A percentile compares a stretch with the other conserved stretches of the same genome.
These are phyloP conservation scores for Diaporthe vaccinii DNA, from an alignment of 2,329 filamentous ascomycete species.

Conservation along the genomic window DNA sequence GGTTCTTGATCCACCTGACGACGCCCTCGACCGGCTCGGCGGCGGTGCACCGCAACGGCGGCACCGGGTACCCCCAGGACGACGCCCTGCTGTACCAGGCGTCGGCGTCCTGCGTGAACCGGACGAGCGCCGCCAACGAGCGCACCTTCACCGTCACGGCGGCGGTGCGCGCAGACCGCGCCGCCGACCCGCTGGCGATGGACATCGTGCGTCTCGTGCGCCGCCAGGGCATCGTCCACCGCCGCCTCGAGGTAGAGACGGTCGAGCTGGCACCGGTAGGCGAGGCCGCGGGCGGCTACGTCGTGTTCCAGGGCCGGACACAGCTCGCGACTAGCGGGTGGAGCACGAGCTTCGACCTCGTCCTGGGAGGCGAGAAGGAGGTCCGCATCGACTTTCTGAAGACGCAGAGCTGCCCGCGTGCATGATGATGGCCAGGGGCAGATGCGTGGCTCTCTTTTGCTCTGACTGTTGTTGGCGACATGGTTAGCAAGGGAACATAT, in stretches of 20 bases:
- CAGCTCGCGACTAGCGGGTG: conserved; percentile 11
- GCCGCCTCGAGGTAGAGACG: neutral
- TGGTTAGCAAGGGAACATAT: neutral
- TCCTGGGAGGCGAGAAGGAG: conserved; percentile 8
- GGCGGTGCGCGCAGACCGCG: conserved; percentile 6
- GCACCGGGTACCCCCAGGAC: neutral
- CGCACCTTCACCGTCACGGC: conserved; percentile 17
- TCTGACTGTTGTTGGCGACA: neutral
- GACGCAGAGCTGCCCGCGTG: conserved; percentile 12
- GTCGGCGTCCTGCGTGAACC: conserved; percentile 10
- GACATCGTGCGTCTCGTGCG: neutral
- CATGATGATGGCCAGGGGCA: neutral
- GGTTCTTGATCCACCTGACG: conserved; percentile 48
- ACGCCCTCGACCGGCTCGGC: conserved; percentile 44
- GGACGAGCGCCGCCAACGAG: conserved; percentile 1
- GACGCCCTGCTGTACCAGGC: conserved; percentile 5
- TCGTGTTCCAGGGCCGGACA: conserved; percentile 6
- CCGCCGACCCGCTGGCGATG: neutral
- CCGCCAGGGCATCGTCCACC: conserved; percentile 12
- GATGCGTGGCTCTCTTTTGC: neutral
- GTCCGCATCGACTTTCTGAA: conserved; percentile 9
- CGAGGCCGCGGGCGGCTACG: neutral
- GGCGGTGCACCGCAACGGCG: neutral
- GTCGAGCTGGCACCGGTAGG: neutral
- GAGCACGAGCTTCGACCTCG: conserved; percentile 18